Conservation (phyloP, 495 filamentous ascomycete species). For the Acidiella bohemica region DNA sequence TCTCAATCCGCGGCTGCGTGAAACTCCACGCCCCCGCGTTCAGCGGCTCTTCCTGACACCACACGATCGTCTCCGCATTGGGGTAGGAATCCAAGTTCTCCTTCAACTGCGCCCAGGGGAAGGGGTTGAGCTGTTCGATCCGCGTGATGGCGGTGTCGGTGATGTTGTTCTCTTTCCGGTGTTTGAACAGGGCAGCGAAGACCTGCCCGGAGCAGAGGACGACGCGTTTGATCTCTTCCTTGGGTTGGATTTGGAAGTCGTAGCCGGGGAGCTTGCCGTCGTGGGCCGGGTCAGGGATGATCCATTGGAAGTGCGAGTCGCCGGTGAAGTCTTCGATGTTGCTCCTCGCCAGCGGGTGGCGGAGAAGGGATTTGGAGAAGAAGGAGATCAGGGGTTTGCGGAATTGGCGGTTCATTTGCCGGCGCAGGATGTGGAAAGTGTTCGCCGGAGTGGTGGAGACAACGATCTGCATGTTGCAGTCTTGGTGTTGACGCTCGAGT, state of each 20-base stretch:
- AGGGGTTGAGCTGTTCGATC: constrained; percentile 94
- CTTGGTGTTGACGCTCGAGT: constrained; percentile 94
- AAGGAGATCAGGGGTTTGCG: constrained; percentile 93
- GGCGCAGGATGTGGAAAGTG: constrained; percentile 86
- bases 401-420: constrained; percentile 98
- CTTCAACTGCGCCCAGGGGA: constrained; percentile 92
- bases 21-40: constrained; percentile 95
- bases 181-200: constrained; percentile 76
- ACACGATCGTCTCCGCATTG: constrained; percentile 92
- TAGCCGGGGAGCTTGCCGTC: constrained; percentile 32
- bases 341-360: constrained; percentile 83
- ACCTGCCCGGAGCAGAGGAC: constrained; percentile 93
- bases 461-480: constrained; percentile 98
- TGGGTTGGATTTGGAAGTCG: constrained; percentile 47
- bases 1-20: constrained; percentile 92
- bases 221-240: constrained; percentile 81
- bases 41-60: constrained; percentile 91
- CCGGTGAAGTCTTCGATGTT: constrained; percentile 77
- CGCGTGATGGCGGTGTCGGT: constrained; percentile 86
- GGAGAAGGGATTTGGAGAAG: constrained; percentile 91
- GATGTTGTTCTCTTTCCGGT: constrained; percentile 71
- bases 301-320: constrained; percentile 88
- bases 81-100: constrained; percentile 93
- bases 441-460: constrained; percentile 90
- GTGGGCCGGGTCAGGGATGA: constrained; percentile 81